These are phyloP conservation scores for Aspergillus sp. DNA, from an alignment of 2,329 filamentous ascomycete genomes.

Conservation along the genomic window DNA sequence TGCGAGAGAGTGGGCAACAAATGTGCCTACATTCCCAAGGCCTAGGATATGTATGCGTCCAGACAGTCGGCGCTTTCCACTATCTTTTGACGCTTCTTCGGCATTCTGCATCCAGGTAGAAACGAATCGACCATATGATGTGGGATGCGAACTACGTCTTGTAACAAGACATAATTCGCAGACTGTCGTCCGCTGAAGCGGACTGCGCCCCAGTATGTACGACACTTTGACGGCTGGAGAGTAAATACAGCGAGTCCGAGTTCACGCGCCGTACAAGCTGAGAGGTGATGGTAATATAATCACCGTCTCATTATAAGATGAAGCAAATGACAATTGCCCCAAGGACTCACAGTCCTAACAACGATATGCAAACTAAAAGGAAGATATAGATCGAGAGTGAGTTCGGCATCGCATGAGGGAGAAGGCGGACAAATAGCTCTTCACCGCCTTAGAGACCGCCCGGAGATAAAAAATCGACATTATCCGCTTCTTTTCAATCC, in stretches of 20 bases:
- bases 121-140: conserved; percentile 17
- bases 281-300: neutral
- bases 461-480: conserved; percentile 23
- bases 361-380: neutral
- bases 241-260: neutral
- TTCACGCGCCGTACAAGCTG: neutral
- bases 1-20: conserved; percentile 71
- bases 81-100: conserved; percentile 24
- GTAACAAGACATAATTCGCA: conserved; percentile 19
- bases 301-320: neutral
- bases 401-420: neutral
- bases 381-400: neutral
- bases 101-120: conserved; percentile 34
- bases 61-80: conserved; percentile 28
- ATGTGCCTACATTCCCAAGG: conserved; percentile 73
- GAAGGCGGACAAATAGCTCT: neutral
- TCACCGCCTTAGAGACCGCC: conserved; percentile 28
- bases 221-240: conserved; percentile 35
- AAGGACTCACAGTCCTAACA: neutral
- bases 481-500: conserved; percentile 2
- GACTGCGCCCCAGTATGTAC: conserved; percentile 35
- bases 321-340: neutral
- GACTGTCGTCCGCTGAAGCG: conserved; percentile 34
- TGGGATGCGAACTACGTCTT: neutral
- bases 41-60: conserved; percentile 66